Evolutionary conservation across 305 asterid species (phyloP), one percentile per base, ranked within the genome.

Genomic region (Solanum aculeatissimum): DNA sequence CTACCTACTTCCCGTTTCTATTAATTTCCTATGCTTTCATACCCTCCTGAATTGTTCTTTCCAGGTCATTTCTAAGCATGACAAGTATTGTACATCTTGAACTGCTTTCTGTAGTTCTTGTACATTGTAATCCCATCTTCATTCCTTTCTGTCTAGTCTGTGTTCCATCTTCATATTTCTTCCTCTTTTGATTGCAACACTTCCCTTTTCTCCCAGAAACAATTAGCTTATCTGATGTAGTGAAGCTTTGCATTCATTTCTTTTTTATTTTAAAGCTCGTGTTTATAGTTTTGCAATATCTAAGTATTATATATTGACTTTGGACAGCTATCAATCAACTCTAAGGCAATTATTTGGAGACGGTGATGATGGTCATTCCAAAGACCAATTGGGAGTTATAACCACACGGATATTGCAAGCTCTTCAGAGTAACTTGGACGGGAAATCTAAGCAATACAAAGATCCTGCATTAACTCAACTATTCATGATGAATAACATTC

Each of bases 401-500:
- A 97, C 97, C 7, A 91, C 98, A 79, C 89, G 91, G 86, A 93
- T 97, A 75, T 91, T 95, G 95, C 97, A 92, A 92, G 98, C 99
- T 85, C 97, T 97, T 86, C 98, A 95, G 87, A 92, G 45, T 71
- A 97, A 97, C 87, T 93, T 97, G 32, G 98, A 97, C 81, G 99
- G 94, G 57, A 97, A 95, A 88, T 97, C 98, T 54, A 97, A 94
- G 91, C 98, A 95, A 84, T 97, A 95, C 85, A 97, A 92, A 87
- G 99, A 97, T 90, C 95, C 96, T 47, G 93, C 99, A 86, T 84
- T 95, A 86, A 97, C 99, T 58, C 99, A 97, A 85, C 87, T 97
- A 55, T 95, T 97, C 90, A 88, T 96, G 80, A 96, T 96, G 99
- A 96, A 95, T 88, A 96, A 96, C 82, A 90, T 95, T 57, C 99